Conservation (phyloP, 176 grass and related monocot species). For the Chrysopogon serrulatus region DNA sequence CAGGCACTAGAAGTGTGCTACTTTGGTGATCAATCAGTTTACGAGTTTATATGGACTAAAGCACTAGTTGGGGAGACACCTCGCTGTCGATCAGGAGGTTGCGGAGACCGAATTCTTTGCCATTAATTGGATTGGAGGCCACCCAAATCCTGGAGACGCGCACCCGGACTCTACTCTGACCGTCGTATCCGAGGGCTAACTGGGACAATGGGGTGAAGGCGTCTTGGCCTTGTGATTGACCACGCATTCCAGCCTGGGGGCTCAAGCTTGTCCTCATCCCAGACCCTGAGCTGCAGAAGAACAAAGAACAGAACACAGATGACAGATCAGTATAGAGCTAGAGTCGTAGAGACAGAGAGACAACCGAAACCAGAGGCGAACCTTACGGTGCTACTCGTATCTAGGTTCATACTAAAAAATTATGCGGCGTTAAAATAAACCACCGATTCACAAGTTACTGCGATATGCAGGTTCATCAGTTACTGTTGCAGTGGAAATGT, state of each 20-base stretch:
- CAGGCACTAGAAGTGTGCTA: not conserved
- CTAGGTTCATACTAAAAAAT: not conserved
- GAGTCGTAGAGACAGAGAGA: not conserved
- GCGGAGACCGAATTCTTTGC: not conserved
- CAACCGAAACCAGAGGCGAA: not conserved
- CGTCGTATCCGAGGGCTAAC: not conserved
- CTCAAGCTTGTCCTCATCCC: not conserved
- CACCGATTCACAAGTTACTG: not conserved
- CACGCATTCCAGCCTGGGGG: not conserved
- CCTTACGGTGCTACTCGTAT: not conserved
- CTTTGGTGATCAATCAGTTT: not conserved
- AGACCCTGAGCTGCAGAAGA: not conserved
- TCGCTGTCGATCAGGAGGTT: not conserved
- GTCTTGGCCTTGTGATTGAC: not conserved
- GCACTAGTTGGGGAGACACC: not conserved
- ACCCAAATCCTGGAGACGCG: conserved; percentile 21
- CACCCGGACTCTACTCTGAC: not conserved
- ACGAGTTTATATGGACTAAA: not conserved
- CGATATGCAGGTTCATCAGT: not conserved
- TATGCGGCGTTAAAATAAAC: not conserved
- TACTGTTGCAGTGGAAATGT: not conserved
- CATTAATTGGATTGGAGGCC: not conserved
- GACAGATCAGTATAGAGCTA: not conserved
- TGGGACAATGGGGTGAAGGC: not conserved
- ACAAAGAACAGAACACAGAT: not conserved